Evolutionary conservation across 2,329 filamentous ascomycete genomes (phyloP), one percentile per base, ranked within the genome.

Genomic region (Aspergillus pseudonomiae): DNA sequence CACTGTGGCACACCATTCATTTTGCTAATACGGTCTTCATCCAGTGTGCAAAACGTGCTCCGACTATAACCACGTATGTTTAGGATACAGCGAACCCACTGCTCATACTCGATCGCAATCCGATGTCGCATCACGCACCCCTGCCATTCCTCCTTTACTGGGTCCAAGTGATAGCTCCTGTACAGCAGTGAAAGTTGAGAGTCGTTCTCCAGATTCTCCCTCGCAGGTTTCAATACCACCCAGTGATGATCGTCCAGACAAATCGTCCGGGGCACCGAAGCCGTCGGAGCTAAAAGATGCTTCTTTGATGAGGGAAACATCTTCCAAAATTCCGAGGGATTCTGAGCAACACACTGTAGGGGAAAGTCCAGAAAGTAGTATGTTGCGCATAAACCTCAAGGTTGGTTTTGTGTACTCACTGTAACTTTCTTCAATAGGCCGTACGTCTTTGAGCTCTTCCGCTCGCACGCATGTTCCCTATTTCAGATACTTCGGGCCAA

Each of bases 401-500:
- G 24, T 36, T 28, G 12, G 21, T 26, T 46, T 26, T 48, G 32
- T 14, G 36, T 64, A 53, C 63, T 69, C 60, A 69, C 57, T 10
- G 19, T 26, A 1, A 21, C 52, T 30, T 50, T 50, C 6, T 21
- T 52, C 16, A 21, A 39, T 57, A 79, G 77, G 67, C 64, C 75
- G 76, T n/a, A 79, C 77, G 12, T 78, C 77, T 45, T 52, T 79
- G 34, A 75, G 76, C 65, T 75, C 75, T 50, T 73, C 65, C 32
- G 70, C 71, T 65, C 77, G 76, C 60, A 79, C 77, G 11, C 77
- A 80, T 60, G 91, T 96, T 67, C 93, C 93, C 0, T 97, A 95
- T 75, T 96, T 96, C 71, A 85, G 93, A 64, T 96, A 95, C 77
- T 95, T 96, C 74, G 93, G 93, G 0, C 92, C 92, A 0, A 96